Evolutionary conservation across 2,329 filamentous ascomycete genomes (phyloP).

Genomic region (Penicillium sp.): DNA sequence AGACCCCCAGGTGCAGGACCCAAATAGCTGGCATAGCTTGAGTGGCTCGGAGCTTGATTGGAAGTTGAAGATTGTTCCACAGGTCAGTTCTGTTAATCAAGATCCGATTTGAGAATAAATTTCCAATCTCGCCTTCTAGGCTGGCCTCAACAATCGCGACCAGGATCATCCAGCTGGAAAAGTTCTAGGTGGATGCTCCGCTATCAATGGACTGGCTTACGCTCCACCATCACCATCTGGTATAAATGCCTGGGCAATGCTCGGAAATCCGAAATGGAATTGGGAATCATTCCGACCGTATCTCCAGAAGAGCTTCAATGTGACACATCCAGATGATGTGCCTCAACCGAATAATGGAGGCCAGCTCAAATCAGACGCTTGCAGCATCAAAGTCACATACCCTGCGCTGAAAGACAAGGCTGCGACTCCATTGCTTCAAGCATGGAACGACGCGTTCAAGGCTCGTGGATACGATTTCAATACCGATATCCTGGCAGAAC

Average conservation of each 20-base stretch:
- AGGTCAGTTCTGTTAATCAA: constrained; percentile 4
- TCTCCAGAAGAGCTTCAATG: constrained; percentile 9
- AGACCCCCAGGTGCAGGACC: constrained; percentile 9
- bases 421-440: constrained; percentile 4
- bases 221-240: constrained; percentile 44
- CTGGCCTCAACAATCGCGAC: constrained; percentile 17
- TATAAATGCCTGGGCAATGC: constrained; percentile 29
- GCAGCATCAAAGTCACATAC: constrained; percentile 13
- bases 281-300: constrained; percentile 18
- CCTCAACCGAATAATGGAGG: background rate
- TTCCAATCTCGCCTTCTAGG: constrained; percentile 1
- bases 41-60: constrained; percentile 14
- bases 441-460: constrained; percentile 16
- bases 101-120: background rate
- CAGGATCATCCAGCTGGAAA: constrained; percentile 30
- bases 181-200: constrained; percentile 22
- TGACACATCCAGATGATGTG: background rate
- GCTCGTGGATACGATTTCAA: constrained; percentile 6
- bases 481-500: constrained; percentile 6
- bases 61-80: constrained; percentile 10
- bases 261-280: constrained; percentile 23
- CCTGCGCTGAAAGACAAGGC: constrained; percentile 7
- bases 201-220: constrained; percentile 24
- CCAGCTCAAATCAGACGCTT: background rate
- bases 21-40: constrained; percentile 4